These are phyloP conservation scores for Ophidiomyces ophidiicola DNA, from an alignment of 2,329 filamentous ascomycete genomes.

Conservation along the genomic window DNA sequence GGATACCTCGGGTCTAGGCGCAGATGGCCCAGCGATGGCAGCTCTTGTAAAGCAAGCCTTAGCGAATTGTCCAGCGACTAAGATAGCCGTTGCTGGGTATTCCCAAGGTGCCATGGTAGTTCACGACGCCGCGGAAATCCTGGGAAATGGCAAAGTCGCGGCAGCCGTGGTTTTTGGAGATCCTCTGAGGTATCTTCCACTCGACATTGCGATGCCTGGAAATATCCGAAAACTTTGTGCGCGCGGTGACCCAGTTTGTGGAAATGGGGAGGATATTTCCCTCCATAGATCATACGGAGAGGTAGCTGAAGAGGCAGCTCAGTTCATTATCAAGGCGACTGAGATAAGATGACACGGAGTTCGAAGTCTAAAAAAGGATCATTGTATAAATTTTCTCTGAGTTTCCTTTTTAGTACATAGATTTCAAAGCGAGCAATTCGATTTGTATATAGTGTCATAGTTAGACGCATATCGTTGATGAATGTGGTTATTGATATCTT, in stretches of 20 bases:
- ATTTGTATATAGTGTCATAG: too few species aligned
- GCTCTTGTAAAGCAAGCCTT: constrained; percentile 22
- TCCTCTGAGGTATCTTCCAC: constrained; percentile 32
- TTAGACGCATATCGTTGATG: too few species aligned
- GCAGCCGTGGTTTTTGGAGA: constrained; percentile 38
- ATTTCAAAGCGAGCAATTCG: too few species aligned
- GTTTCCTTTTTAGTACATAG: too few species aligned
- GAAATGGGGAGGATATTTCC: constrained; percentile 33
- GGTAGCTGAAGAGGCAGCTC: constrained; percentile 28
- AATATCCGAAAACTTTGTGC: constrained; percentile 41
- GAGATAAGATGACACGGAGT: not conserved
- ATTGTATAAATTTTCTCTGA: not conserved
- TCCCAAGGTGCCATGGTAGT: constrained; percentile 29
- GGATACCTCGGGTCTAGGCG: constrained; percentile 18
- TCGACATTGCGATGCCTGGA: constrained; percentile 29
- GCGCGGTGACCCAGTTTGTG: constrained; percentile 41
- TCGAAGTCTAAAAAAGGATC: not conserved
- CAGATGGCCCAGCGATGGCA: constrained; percentile 23
- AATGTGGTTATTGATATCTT: too few species aligned
- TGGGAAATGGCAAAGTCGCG: constrained; percentile 22
- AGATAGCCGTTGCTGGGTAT: constrained; percentile 26
- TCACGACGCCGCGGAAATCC: constrained; percentile 24
- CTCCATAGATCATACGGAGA: constrained; percentile 33
- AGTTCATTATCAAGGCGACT: constrained; percentile 25
- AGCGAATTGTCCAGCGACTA: constrained; percentile 25